Conservation (phyloP, 345 rosid species). For the Pelargonium nanum region DNA sequence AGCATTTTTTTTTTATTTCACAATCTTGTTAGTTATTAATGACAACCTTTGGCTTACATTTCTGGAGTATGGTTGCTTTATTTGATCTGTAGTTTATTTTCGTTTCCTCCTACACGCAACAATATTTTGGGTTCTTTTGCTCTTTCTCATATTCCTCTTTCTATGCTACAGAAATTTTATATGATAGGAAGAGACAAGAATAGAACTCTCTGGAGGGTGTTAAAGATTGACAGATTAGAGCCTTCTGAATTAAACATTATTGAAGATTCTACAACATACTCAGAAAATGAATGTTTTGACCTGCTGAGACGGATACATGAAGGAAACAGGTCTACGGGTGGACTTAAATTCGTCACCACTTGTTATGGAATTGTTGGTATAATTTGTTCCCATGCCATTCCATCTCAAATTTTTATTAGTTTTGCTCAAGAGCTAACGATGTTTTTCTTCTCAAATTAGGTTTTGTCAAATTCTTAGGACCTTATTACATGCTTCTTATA, state of each 20-base stretch:
- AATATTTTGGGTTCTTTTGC: background rate
- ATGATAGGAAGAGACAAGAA: constrained; percentile 83
- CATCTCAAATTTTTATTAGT: background rate
- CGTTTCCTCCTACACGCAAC: background rate
- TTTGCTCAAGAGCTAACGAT: constrained; percentile 11
- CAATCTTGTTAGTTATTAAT: no score
- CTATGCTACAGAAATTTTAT: constrained; percentile 58
- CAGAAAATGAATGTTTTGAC: constrained; percentile 66
- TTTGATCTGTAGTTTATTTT: background rate
- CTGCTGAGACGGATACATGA: constrained; percentile 68
- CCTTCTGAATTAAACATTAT: constrained; percentile 55
- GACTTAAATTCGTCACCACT: constrained; percentile 70
- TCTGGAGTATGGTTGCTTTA: background rate
- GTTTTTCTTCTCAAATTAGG: constrained; percentile 36
- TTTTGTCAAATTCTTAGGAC: constrained; percentile 89
- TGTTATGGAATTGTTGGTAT: constrained; percentile 91
- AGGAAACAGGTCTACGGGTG: constrained; percentile 76
- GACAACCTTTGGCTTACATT: no score
- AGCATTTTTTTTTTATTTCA: no score
- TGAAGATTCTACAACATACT: constrained; percentile 59
- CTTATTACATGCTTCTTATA: constrained; percentile 84
- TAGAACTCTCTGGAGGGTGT: constrained; percentile 59
- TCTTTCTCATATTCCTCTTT: background rate
- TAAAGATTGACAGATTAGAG: constrained; percentile 76
- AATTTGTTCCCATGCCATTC: constrained; percentile 6